Evolutionary conservation across 2,329 filamentous ascomycete species (phyloP), one percentile per base, ranked within the genome.

Genomic region (Alternaria triticimaculans): DNA sequence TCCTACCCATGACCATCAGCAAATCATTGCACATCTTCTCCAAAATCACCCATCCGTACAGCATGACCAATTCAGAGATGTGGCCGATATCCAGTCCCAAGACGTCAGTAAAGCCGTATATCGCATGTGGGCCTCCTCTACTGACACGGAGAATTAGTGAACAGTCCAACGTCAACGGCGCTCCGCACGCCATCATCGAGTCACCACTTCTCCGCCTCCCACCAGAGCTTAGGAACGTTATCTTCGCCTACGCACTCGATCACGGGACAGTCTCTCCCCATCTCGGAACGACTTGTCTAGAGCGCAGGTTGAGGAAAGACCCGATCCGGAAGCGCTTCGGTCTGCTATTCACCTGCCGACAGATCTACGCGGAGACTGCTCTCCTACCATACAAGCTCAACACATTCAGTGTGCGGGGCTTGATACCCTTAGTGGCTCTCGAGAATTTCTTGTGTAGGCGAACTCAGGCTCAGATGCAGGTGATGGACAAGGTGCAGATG

Each of bases 11-110:
- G 11, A 20, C 25, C 2, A 7, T 30, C 12, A 20, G 4, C 46
- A 3, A 30, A 2, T 1, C 2, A 12, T 2, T n/a, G 2, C 18
- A 3, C 11, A 9, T 23, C 25, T 25, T 3, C 4, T 7, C 5
- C 25, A 30, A 50, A 26, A 30, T 14, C 25, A 5, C 4, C n/a
- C 3, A 30, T 7, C 4, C 9, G 10, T 4, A 3, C 15, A 50
- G 6, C 25, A 21, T 9, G 46, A 26, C 25, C n/a, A 50, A 28
- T 3, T 2, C 15, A 14, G 15, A 26, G n/a, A 30, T 18, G 46
- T 7, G 11, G 15, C 46, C 30, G 30, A 33, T 4, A 33, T 33
- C 14, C 30, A 33, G 30, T 14, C 30, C 30, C 30, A 15, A 33
- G 0, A 33, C 1, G 30, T 33, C 3, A 21, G 41, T 44, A 1